phyloP scores from a whole-genome alignment of 2,329 filamentous ascomycete species.

The Trematosphaeria pertusa region DNA sequence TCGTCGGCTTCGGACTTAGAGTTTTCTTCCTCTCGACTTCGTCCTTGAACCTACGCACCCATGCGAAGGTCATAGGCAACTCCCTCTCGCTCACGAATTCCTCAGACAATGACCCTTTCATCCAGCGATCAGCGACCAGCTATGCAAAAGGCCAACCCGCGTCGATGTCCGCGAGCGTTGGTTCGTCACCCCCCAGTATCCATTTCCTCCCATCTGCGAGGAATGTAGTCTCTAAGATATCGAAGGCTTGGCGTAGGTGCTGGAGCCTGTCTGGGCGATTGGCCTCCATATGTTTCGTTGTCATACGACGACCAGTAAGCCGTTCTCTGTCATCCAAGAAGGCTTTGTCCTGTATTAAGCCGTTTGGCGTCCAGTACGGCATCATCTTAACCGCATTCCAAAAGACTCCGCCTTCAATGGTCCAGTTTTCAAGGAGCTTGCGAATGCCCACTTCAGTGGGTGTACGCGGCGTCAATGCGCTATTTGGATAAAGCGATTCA shows the following conservation, averaged over 20 bases:
- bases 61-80: conserved; percentile 69
- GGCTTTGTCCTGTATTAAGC: conserved; percentile 61
- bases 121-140: conserved; percentile 53
- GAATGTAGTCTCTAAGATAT: conserved; percentile 66
- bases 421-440: conserved; percentile 63
- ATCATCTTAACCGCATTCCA: conserved; percentile 60
- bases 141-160: conserved; percentile 73
- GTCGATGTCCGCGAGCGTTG: conserved; percentile 72
- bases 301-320: conserved; percentile 51
- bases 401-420: conserved; percentile 66
- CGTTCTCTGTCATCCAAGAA: conserved; percentile 66
- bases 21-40: conserved; percentile 54
- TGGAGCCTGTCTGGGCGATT: conserved; percentile 64
- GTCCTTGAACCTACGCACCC: conserved; percentile 67
- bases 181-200: conserved; percentile 62
- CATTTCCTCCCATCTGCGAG: conserved; percentile 71
- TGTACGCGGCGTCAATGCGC: conserved; percentile 18
- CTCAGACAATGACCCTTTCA: conserved; percentile 62
- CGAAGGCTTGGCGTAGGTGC: conserved; percentile 62
- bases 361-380: conserved; percentile 62
- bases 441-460: conserved; percentile 56
- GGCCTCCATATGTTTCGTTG: conserved; percentile 45
- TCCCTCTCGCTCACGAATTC: conserved; percentile 59
- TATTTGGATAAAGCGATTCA: conserved; percentile 28
- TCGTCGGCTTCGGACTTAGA: conserved; percentile 52